Conservation (phyloP, 2,329 filamentous ascomycete genomes). For the Diplodia corticola region DNA sequence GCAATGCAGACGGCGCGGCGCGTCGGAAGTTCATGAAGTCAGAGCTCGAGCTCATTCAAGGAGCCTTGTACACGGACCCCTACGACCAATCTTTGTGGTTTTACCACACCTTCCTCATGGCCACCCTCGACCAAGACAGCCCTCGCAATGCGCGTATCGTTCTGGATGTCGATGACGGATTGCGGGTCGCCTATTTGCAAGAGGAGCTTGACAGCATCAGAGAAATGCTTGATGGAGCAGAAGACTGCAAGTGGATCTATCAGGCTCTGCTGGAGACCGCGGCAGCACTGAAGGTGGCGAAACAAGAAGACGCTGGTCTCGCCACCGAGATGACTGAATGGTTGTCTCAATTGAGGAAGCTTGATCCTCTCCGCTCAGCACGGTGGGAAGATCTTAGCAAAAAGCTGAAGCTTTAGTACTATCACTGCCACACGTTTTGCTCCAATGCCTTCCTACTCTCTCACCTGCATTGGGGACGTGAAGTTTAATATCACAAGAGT, state of each 20-base stretch:
- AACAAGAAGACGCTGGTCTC: constrained; percentile 48
- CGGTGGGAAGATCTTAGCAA: constrained; percentile 65
- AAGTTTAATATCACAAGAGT: background rate
- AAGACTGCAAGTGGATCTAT: constrained; percentile 85
- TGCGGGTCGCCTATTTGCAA: constrained; percentile 65
- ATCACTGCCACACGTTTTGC: background rate
- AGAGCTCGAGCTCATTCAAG: constrained; percentile 74
- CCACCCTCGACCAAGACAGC: constrained; percentile 57
- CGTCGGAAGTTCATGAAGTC: constrained; percentile 71
- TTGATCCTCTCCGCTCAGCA: constrained; percentile 74
- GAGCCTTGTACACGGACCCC: constrained; percentile 82
- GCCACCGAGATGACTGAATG: constrained; percentile 52
- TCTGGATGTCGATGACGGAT: constrained; percentile 59
- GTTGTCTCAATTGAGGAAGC: constrained; percentile 64
- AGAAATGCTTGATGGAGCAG: constrained; percentile 65
- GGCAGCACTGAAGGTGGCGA: constrained; percentile 32
- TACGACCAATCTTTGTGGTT: constrained; percentile 97
- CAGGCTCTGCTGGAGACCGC: constrained; percentile 80
- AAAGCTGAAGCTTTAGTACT: constrained; percentile 17
- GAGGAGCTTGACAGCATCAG: constrained; percentile 74
- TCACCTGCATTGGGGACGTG: background rate
- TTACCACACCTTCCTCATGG: constrained; percentile 87
- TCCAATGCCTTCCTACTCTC: background rate
- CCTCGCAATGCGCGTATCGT: constrained; percentile 60
- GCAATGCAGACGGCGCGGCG: constrained; percentile 61